These are phyloP conservation scores for Dysphania ambrosioides DNA, from an alignment of 148 eudicot genomes.

Conservation along the genomic window DNA sequence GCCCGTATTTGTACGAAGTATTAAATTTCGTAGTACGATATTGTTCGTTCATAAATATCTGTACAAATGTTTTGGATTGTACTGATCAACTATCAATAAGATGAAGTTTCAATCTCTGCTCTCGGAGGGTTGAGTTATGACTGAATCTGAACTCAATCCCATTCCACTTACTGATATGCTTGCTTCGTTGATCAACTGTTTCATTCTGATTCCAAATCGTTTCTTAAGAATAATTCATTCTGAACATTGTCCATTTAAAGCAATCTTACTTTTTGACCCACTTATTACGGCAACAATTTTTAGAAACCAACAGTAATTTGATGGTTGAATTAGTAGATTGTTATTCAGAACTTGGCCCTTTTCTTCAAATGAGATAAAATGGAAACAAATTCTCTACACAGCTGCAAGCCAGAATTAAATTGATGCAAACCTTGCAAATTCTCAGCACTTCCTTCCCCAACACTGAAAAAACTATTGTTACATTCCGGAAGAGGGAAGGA, in stretches of 20 bases:
- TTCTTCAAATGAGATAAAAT: no score
- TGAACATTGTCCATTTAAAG: no score
- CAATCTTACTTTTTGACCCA: not conserved
- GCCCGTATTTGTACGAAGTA: conserved; percentile 16
- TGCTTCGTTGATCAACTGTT: no score
- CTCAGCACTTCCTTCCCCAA: conserved; percentile 2
- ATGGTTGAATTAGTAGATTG: not conserved
- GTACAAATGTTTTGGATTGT: not conserved
- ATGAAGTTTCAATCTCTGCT: not conserved
- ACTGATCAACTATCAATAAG: not conserved
- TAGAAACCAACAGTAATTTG: not conserved
- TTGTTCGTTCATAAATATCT: not conserved
- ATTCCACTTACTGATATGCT: no score
- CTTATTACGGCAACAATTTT: no score
- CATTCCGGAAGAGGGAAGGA: conserved; percentile 17
- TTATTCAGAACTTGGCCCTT: no score
- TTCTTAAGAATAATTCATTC: no score
- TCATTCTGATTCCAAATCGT: no score
- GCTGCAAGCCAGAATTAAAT: not conserved
- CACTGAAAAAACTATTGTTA: conserved; percentile 12
- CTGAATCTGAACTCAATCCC: no score
- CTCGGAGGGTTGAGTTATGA: no score
- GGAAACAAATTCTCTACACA: no score
- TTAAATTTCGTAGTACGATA: conserved; percentile 12
- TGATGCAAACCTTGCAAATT: conserved; percentile 8